phyloP scores from a whole-genome alignment of 768 basidiomycete genomes.

The Lactifluus hygrophoroides region DNA sequence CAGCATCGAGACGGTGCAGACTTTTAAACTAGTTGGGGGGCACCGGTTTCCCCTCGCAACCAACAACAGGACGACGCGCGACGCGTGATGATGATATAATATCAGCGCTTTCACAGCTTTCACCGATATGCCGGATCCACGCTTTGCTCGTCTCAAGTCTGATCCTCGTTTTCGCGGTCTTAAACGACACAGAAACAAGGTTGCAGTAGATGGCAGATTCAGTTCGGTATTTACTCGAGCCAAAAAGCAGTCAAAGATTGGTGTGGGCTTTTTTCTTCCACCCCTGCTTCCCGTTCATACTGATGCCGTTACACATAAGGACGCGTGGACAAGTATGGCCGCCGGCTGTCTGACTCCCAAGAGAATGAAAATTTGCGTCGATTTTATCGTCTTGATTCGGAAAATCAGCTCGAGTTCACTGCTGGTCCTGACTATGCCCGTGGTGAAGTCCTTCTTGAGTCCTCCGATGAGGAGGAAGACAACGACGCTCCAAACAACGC shows the following conservation, averaged over 20 bases:
- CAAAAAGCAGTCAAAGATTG: constrained; percentile 27
- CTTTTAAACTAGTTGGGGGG: constrained; percentile 18
- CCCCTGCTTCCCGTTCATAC: not conserved
- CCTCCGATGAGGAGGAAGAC: constrained; percentile 67
- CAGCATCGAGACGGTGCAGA: not conserved
- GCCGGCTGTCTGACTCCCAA: constrained; percentile 54
- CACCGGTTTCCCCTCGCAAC: constrained; percentile 7
- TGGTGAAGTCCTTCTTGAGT: constrained; percentile 80
- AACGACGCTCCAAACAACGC: constrained; percentile 21
- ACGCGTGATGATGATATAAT: not conserved
- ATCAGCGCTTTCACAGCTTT: not conserved
- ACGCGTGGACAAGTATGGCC: constrained; percentile 86
- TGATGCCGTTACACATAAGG: constrained; percentile 16
- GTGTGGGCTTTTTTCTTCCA: constrained; percentile 21
- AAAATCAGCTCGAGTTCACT: constrained; percentile 31
- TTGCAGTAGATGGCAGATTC: constrained; percentile 89
- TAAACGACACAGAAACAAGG: constrained; percentile 70
- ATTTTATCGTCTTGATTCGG: constrained; percentile 67
- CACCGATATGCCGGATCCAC: constrained; percentile 41
- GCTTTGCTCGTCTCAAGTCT: constrained; percentile 78
- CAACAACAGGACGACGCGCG: no score
- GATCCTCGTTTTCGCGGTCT: constrained; percentile 91
- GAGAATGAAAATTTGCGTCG: constrained; percentile 68
- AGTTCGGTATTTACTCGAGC: constrained; percentile 56
- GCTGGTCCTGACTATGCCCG: constrained; percentile 74